These are phyloP conservation scores for Phlyctochytrium planicorne DNA, from an alignment of 192 early-diverging fungal genomes.

Conservation along the genomic window DNA sequence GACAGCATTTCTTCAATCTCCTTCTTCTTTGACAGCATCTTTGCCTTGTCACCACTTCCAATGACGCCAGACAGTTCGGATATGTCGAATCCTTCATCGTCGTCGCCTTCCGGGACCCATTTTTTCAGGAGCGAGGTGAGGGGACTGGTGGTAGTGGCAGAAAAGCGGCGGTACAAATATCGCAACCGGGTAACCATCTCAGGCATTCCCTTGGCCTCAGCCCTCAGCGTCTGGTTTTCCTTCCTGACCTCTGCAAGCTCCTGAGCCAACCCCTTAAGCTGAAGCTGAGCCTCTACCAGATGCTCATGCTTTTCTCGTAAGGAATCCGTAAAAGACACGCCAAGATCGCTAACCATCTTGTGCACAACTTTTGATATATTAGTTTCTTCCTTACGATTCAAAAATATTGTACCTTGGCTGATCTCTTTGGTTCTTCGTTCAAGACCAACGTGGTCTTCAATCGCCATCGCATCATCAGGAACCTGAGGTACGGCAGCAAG, in stretches of 20 bases:
- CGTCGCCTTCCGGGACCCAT: not conserved
- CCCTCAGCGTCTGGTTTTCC: conserved; percentile 31
- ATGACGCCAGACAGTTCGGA: not conserved
- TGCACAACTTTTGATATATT: not conserved
- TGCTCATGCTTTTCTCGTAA: conserved; percentile 27
- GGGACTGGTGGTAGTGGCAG: not conserved
- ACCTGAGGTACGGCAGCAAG: no score
- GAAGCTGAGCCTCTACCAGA: conserved; percentile 29
- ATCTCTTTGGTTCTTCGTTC: not conserved
- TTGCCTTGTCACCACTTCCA: not conserved
- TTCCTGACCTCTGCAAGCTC: conserved; percentile 41
- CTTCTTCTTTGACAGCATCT: not conserved
- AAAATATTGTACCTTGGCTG: not conserved
- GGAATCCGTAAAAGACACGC: conserved; percentile 20
- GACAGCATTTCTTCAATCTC: not conserved
- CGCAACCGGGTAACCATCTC: conserved; percentile 36
- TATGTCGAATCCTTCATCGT: not conserved
- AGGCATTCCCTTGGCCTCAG: conserved; percentile 37
- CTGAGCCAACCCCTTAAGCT: conserved; percentile 35
- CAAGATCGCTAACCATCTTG: conserved; percentile 7
- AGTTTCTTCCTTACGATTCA: not conserved
- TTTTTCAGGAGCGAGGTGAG: not conserved
- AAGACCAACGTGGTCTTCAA: not conserved
- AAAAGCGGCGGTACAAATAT: not conserved
- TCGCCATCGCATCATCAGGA: not conserved